phyloP scores from a whole-genome alignment of 176 grass and related monocot species.

The Tillandsia fasciculata region DNA sequence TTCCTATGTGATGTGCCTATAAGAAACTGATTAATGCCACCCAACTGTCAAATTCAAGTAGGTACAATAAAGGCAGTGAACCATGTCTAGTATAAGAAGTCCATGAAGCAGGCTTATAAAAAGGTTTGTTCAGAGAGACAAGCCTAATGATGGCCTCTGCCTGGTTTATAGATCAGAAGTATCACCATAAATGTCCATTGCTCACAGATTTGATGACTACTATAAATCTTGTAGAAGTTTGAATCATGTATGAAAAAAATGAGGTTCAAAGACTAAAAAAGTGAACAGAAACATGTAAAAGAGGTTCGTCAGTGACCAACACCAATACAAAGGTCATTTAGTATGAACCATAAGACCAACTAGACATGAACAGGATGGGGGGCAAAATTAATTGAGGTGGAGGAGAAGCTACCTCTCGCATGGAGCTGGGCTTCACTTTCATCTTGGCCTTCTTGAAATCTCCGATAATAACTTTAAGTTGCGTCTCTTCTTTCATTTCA shows the following conservation, averaged over 20 bases:
- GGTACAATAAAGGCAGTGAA: too few species aligned
- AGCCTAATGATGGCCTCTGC: neutral
- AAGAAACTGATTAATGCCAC: too few species aligned
- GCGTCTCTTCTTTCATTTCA: slow-evolving; percentile 19
- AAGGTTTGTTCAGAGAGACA: neutral
- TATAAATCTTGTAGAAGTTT: neutral
- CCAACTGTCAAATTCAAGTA: too few species aligned
- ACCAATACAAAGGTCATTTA: neutral
- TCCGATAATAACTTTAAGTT: slow-evolving; percentile 38
- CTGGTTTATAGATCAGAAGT: neutral
- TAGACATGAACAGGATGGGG: neutral
- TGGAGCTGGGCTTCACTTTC: slow-evolving; percentile 88
- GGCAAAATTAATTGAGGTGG: neutral
- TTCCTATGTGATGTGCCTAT: too few species aligned
- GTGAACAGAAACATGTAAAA: neutral
- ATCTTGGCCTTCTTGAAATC: slow-evolving; percentile 82
- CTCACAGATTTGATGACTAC: neutral
- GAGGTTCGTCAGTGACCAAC: neutral
- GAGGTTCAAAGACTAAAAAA: neutral
- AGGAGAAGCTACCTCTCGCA: slow-evolving; percentile 74
- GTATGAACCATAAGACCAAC: neutral
- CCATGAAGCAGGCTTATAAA: too few species aligned
- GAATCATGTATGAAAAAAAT: neutral
- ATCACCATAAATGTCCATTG: neutral
- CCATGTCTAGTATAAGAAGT: too few species aligned